Conservation (phyloP, 148 eudicot species). For the Cornus controversa region DNA sequence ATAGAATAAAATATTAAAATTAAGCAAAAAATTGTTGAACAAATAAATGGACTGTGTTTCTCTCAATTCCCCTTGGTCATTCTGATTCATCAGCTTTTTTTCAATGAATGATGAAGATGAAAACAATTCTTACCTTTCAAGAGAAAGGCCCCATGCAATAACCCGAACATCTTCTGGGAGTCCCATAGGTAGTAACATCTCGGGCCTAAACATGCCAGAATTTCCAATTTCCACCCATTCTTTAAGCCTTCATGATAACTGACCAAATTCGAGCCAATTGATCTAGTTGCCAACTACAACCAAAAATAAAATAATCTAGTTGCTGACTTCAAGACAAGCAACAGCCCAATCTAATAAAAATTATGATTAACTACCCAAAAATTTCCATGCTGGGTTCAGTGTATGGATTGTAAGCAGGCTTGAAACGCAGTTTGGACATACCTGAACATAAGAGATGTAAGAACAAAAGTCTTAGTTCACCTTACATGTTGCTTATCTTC, state of each 20-base stretch:
- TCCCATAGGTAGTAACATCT: constrained; percentile 95
- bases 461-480: neutral
- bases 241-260: constrained; percentile 87
- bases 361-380: constrained; percentile 53
- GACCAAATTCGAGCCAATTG: constrained; percentile 13
- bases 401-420: constrained; percentile 95
- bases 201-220: constrained; percentile 95
- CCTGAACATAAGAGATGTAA: constrained; percentile 41
- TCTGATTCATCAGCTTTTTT: neutral
- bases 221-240: constrained; percentile 94
- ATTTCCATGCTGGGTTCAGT: constrained; percentile 99
- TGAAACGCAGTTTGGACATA: constrained; percentile 81
- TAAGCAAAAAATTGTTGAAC: neutral
- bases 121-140: constrained; percentile 60
- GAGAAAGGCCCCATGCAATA: constrained; percentile 96
- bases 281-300: neutral
- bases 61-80: neutral
- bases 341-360: neutral
- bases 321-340: neutral
- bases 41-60: neutral
- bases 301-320: neutral
- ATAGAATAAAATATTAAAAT: neutral
- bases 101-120: neutral
- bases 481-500: neutral
- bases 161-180: constrained; percentile 95